Evolutionary conservation across 2,329 filamentous ascomycete genomes (phyloP).

Genomic region (Xylariaceae sp.): DNA sequence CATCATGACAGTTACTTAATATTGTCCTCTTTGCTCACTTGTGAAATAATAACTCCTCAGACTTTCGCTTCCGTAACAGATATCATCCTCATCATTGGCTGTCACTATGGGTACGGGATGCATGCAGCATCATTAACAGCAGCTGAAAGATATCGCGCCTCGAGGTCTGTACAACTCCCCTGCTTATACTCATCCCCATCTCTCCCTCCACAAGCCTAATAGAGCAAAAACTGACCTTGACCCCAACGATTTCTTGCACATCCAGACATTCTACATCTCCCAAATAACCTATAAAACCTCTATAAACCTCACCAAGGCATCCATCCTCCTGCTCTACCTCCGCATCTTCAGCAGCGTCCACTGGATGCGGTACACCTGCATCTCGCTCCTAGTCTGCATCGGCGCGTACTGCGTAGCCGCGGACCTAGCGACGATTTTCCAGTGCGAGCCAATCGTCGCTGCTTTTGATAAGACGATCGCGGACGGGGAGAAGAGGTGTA

Average conservation of each 20-base stretch:
- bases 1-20: background rate
- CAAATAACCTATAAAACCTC: constrained; percentile 33
- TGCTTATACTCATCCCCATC: too few relatives aligned
- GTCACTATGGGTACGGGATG: constrained; percentile 30
- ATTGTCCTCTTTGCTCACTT: background rate
- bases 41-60: too few relatives aligned
- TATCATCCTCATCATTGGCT: constrained; percentile 25
- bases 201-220: too few relatives aligned
- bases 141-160: constrained; percentile 20
- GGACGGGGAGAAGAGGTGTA: constrained; percentile 29
- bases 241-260: background rate
- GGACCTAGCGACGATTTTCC: constrained; percentile 29
- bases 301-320: constrained; percentile 32
- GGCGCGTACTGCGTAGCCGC: constrained; percentile 27
- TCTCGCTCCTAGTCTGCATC: constrained; percentile 21
- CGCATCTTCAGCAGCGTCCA: constrained; percentile 30
- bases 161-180: too few relatives aligned
- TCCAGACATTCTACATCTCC: constrained; percentile 29
- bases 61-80: constrained; percentile 23
- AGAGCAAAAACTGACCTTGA: background rate
- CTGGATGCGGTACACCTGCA: constrained; percentile 29
- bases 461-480: constrained; percentile 27
- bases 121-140: constrained; percentile 13
- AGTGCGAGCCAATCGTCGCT: constrained; percentile 29
- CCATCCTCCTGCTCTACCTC: constrained; percentile 31